Base-by-base conservation (phyloP, 441 rosid species). In the Geranium incanum region DNA sequence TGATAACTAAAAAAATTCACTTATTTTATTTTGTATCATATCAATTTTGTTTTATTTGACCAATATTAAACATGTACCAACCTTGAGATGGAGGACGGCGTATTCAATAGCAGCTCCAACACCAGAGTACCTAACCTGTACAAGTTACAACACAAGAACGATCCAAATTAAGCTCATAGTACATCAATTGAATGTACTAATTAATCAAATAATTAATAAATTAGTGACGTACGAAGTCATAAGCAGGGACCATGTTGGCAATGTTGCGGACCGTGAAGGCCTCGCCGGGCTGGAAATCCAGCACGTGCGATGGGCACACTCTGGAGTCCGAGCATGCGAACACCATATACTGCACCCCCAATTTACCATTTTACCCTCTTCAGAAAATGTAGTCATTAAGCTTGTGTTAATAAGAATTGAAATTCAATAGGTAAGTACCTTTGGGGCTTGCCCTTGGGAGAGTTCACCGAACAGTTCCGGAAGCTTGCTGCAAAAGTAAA, bases 271-370 rank as follows among this genome's bases (percentile, higher is more conserved):
- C 96, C 65, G 92, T 78, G 70, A 95, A 95, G 23, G 99, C 99
- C 69, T 92, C 99, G 41, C 99, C 98, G 5, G 99, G 99, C 41
- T 95, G 92, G 28, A 95, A 86, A 79, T 91, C 81, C 65, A 92
- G 84, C 33, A 92, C 82, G 69, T 95, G 98, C 0, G 98, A 92
- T 59, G 99, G 97, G 84, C 97, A 95, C 36, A 95, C 99, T 19
- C 99, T 78, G 4, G 99, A 95, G 81, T 95, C 98, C 3, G 97
- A 87, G 90, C 99, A 95, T 0, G 98, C 97, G 78, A 95, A 89
- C 80, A 92, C 93, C 98, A 95, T 95, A 72, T 72, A 95, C 99
- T 93, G 93, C 82, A 74, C 13, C 68, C 45, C 45, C 60, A 28
- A 1, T 69, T 21, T 23, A 55, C 3, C 5, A 19, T 9, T 52